These are phyloP conservation scores for Scheffersomyces ergatensis DNA, from an alignment of 805 yeast species.

Conservation along the genomic window DNA sequence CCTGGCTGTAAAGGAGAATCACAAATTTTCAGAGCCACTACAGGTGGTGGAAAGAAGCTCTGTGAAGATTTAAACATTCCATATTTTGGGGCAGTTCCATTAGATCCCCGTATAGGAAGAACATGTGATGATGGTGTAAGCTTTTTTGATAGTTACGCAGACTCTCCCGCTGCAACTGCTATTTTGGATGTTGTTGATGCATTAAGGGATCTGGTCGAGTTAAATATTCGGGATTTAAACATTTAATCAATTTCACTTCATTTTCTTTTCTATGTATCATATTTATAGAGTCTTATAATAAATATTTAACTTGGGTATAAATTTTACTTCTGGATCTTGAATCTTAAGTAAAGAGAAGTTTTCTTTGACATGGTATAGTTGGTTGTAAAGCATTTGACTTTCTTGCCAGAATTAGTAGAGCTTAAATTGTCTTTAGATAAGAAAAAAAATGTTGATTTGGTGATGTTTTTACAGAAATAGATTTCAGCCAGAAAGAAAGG, in stretches of 20 bases:
- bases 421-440: no score
- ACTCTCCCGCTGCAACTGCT: constrained; percentile 89
- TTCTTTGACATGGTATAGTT: no score
- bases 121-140: constrained; percentile 85
- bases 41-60: constrained; percentile 90
- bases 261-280: neutral
- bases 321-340: no score
- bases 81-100: constrained; percentile 88
- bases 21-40: constrained; percentile 87
- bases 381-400: no score
- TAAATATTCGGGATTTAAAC: constrained; percentile 3
- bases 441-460: no score
- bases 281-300: neutral
- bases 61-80: constrained; percentile 77
- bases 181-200: constrained; percentile 79
- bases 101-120: constrained; percentile 91
- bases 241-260: neutral
- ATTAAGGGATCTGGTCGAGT: constrained; percentile 54
- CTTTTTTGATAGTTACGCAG: constrained; percentile 80
- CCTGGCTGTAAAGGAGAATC: constrained; percentile 91
- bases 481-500: no score
- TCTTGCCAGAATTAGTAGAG: no score
- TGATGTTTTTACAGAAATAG: no score
- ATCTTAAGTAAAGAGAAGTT: no score
- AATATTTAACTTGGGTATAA: no score